A percentile compares a stretch with the other conserved stretches of the same genome.
These are phyloP conservation scores for Cutaneotrichosporon sp. DNA, from an alignment of 1,284 basidiomycete genomes.

Conservation along the genomic window DNA sequence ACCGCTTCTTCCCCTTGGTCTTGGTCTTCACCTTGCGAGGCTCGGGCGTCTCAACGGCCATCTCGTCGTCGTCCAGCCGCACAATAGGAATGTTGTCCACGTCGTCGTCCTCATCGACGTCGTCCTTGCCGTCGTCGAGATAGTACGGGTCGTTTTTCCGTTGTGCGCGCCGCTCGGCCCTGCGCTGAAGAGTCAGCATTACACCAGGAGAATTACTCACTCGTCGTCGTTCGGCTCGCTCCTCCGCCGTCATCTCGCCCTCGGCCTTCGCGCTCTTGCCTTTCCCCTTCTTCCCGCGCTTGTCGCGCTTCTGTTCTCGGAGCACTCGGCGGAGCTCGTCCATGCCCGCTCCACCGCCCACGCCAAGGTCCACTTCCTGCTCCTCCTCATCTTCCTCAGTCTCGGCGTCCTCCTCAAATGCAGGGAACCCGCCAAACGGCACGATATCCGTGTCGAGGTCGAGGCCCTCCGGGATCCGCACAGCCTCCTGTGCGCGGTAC, in stretches of 20 bases:
- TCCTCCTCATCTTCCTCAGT: slow-evolving; percentile 38
- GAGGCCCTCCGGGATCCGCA: slow-evolving; percentile 74
- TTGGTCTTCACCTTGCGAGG: not conserved
- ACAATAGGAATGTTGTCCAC: slow-evolving; percentile 81
- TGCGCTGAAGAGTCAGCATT: slow-evolving; percentile 53
- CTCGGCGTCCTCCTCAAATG: slow-evolving; percentile 14
- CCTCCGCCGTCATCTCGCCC: slow-evolving; percentile 34
- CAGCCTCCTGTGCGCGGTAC: slow-evolving; percentile 67
- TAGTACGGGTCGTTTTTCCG: slow-evolving; percentile 82
- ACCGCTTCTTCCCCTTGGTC: slow-evolving; percentile 12
- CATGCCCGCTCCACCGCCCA: slow-evolving; percentile 44
- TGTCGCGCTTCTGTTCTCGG: slow-evolving; percentile 47
- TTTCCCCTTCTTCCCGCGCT: slow-evolving; percentile 37
- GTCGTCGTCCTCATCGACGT: slow-evolving; percentile 60
- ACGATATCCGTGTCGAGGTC: slow-evolving; percentile 82
- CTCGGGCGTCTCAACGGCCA: slow-evolving; percentile 31
- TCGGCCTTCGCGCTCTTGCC: slow-evolving; percentile 28
- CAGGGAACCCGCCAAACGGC: slow-evolving; percentile 50
- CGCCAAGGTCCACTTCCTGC: slow-evolving; percentile 32
- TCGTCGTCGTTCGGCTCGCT: slow-evolving; percentile 38
- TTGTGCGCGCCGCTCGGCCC: slow-evolving; percentile 65
- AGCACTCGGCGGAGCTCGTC: slow-evolving; percentile 47
- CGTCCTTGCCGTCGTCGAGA: slow-evolving; percentile 55
- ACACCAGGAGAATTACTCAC: slow-evolving; percentile 20
- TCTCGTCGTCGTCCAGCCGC: slow-evolving; percentile 55